Base-by-base conservation (phyloP, 2,329 filamentous ascomycete species). In the Cercospora zeina region DNA sequence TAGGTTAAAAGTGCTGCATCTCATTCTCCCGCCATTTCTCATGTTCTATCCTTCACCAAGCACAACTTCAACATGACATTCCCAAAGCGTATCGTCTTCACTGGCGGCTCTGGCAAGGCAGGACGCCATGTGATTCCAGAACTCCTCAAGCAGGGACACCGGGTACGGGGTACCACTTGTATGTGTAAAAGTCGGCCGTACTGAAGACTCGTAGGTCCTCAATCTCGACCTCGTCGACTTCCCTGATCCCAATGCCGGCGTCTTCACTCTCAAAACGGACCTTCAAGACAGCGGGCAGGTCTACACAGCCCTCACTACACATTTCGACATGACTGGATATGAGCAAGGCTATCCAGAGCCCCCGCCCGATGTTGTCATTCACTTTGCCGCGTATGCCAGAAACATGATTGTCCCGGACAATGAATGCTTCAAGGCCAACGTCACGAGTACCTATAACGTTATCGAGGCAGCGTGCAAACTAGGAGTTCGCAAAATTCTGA, bases 391-490 rank as follows among this genome's bases (percentile, higher is more conserved):
- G 0, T 84, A 82, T 65, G 81, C 85, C 0, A 78, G 85, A 27
- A 85, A 85, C 67, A 81, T 87, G 80, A 77, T 87, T 1, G 84
- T 85, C 0, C 84, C 84, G 0, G 85, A 88, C 69, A 84, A 82
- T 56, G 83, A 86, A 69, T 82, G 79, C 56, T 88, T 85, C 73
- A 77, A 77, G 16, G 79, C 76, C 27, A 88, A 88, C 68, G 79
- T 82, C 0, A 75, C 77, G 0, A 78, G 80, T 9, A 85, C 82
- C 0, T 87, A 87, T 73, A 88, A 88, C 67, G 53, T 87, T 24
- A 80, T 88, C 64, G 85, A 88, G 73, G 83, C 84, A 0, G 84
- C 85, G 0, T 85, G 80, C 69, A 86, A 86, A 65, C 76, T 87
- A 0, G 83, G 84, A 11, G 82, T 88, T 6, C 80, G 80, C 66